Base-by-base conservation (phyloP, 371 early-diverging fungal genomes). In the Basidiobolus meristosporus region DNA sequence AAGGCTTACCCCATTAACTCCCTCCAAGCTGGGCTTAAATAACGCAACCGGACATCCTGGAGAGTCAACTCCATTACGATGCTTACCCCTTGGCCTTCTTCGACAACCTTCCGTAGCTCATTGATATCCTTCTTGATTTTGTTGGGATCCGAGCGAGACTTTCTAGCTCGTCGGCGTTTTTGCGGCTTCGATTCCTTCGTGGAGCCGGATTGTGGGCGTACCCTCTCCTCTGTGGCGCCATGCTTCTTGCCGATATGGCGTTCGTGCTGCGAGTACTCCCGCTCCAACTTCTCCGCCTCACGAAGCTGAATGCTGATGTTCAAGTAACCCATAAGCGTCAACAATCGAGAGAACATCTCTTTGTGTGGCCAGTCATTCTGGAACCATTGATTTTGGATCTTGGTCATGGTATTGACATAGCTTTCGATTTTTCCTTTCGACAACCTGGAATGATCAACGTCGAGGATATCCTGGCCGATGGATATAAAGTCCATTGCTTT, bases 31-130 rank as follows among this genome's bases (percentile, higher is more conserved):
- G 70, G 73, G 31, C 73, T 73, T 18, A 73, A 51, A 42, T 73
- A 71, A 20, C 63, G 55, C 5, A 74, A 51, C 16, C 50, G 39
- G 15, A 54, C 41, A 6, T 60, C 59, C 1, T 57, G 56, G 14
- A 74, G 52, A 40, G 61, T 64, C 10, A 74, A 54, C 31, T 74
- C 75, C 69, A 74, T 65, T 32, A 74, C 62, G 36, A 71, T 58
- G 1, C 65, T 74, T 39, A 51, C 58, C 39, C 63, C 68, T 40
- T 71, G 67, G n/a, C 65, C 65, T n/a, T 49, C 48, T 31, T 65
- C 57, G 0, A 69, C 67, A 10, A 61, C 68, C 23, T 60, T 53
- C 42, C 64, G 67, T 10, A 70, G 43, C 38, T 64, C 62, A 29
- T 52, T 21, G 14, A 53, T 51, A 12, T 60, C 57, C 9, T 51